Evolutionary conservation across 345 rosid genomes (phyloP), one percentile per base, ranked within the genome.

Genomic region (Eucalyptus tenuipes): DNA sequence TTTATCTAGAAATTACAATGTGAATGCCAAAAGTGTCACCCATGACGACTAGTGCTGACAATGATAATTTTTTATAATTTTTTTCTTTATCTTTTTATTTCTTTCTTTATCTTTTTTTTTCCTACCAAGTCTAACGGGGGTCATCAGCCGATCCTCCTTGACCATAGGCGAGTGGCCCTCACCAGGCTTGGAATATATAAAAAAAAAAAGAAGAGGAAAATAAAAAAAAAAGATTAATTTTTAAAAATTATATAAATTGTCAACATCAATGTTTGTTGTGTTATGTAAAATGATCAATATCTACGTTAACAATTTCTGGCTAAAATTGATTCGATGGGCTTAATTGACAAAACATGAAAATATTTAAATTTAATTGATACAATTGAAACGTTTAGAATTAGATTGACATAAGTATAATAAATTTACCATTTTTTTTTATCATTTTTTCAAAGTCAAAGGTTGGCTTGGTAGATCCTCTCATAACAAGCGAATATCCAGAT

Each of bases 291-390:
- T 55, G 3, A 55, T 22, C 0, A 5, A 24, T 10, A 24, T 24
- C 0, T 5, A 55, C 1, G 0, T 55, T 6, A 22, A 25, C 0
- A 0, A 55, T 10, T 55, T 55, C 0, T 9, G 3, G 5, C 6
- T 55, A 55, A 55, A 55, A 24, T 24, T 9, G 13, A 25, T 0
- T 55, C 1, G 1, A 55, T 24, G 0, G 6, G 10, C 29, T 55
- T 10, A 22, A 55, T 55, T 55, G 12, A 55, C 1, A 22, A 55
- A 55, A 55, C 1, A 55, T 55, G 13, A 24, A 55, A 55, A 55
- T 4, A 1, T 8, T 14, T 24, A 55, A 1, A 55, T 55, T 55
- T 24, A 55, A 55, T 55, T 10, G 61, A 25, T 55, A 55, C 13
- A 55, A 24, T 55, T 55, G 1, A 0, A 10, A 24, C 20, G 2